Percentiles rank a stretch among this genome's conserved stretches.
Evolutionary conservation across 2,329 filamentous ascomycete species (phyloP).

Genomic region (Phialemonium atrogriseum): DNA sequence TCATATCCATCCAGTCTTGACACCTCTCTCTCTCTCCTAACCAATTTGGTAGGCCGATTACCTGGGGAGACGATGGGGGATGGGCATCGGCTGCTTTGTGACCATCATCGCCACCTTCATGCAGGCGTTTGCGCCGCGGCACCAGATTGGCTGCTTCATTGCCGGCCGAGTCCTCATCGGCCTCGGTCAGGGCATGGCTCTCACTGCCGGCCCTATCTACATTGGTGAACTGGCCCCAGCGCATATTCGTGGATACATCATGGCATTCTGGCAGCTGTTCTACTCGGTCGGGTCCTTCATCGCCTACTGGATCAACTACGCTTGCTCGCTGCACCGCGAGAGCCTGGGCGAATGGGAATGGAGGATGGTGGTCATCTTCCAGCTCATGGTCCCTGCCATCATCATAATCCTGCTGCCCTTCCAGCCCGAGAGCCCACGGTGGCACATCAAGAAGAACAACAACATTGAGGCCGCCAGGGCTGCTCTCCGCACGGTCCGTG

Average conservation of each 20-base stretch:
- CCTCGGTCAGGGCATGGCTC: constrained; percentile 59
- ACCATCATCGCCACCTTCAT: constrained; percentile 62
- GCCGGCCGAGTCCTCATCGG: constrained; percentile 61
- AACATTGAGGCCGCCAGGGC: constrained; percentile 52
- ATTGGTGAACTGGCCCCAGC: constrained; percentile 60
- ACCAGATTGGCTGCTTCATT: constrained; percentile 58
- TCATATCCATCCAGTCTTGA: no score
- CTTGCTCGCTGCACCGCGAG: constrained; percentile 44
- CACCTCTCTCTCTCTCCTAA: no score
- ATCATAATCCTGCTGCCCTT: constrained; percentile 56
- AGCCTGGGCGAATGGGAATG: constrained; percentile 63
- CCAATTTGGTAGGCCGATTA: constrained; percentile 51
- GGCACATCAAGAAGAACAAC: constrained; percentile 54
- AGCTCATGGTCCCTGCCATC: constrained; percentile 56
- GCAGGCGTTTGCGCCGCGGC: constrained; percentile 54
- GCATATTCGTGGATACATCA: constrained; percentile 57
- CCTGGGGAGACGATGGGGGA: constrained; percentile 54
- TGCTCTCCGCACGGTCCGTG: constrained; percentile 51
- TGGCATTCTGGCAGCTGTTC: constrained; percentile 64
- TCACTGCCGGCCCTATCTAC: constrained; percentile 62
- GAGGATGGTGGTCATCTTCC: constrained; percentile 66
- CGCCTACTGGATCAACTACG: constrained; percentile 59
- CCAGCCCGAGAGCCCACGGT: constrained; percentile 60
- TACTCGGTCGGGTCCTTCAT: constrained; percentile 59
- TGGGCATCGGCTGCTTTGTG: constrained; percentile 55